Evolutionary conservation across 768 basidiomycete species (phyloP), one percentile per base, ranked within the genome.

Genomic region (Russula lepida): DNA sequence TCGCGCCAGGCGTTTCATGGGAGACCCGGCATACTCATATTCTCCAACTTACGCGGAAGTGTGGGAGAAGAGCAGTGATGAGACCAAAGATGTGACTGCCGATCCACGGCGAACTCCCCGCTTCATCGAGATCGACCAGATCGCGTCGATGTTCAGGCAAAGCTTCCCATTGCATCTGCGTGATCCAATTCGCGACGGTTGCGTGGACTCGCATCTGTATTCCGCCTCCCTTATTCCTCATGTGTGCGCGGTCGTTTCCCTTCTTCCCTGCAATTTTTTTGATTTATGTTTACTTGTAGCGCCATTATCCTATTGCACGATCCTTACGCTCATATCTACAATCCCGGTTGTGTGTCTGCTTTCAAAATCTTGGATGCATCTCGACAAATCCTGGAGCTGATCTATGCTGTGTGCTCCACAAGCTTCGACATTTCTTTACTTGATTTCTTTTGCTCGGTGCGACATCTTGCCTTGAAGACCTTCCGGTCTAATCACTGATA

Each of bases 221-320:
- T 55, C 68, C 7, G 66, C 68, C 7, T 63, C 59, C 23, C 50
- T 70, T 23, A 59, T 66, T 9, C 71, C 71, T 13, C 59, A 72
- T 32, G 57, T 43, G 72, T 82, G 54, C 56, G 53, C 55, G n/a
- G 19, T 28, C n/a, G 21, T 58, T 59, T 60, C 71, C 74, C 2
- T 77, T 73, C 74, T 75, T 12, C 69, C 74, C 64, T 73, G 21
- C 30, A 19, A 54, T 9, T 47, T 25, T 53, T 7, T 43, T 17
- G 13, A 19, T 50, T 49, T 27, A 51, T 15, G 21, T 37, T 28
- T 6, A 30, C 66, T 33, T 49, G 39, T 64, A 91, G 89, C 13
- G 81, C 85, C 6, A 81, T 74, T 15, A 85, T 91, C 54, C 74
- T 89, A 21, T 72, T 91, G 44, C 89, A 90, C 66, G 89, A 91